A percentile compares a stretch with the other conserved stretches of the same genome.
phyloP scores from a whole-genome alignment of 2,329 filamentous ascomycete genomes.

The Alternaria brassicae region DNA sequence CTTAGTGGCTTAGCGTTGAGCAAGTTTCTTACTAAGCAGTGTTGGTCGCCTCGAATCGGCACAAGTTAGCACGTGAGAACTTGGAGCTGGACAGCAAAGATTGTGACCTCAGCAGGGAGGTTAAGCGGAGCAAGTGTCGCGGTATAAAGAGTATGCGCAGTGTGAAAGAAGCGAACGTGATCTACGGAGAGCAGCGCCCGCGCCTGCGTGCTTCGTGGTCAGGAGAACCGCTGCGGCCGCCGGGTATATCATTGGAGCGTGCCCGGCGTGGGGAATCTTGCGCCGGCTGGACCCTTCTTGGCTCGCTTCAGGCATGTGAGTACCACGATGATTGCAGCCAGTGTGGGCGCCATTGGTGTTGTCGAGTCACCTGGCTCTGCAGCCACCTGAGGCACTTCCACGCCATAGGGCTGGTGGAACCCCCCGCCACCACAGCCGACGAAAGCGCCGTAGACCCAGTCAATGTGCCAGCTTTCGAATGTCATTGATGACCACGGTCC shows the following conservation, averaged over 20 bases:
- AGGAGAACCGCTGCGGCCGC: slow-evolving; percentile 12
- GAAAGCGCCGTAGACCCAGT: slow-evolving; percentile 7
- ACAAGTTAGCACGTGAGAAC: slow-evolving; percentile 3
- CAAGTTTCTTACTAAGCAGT: slow-evolving; percentile 30
- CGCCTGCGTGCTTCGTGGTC: slow-evolving; percentile 4
- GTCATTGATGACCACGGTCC: slow-evolving; percentile 19
- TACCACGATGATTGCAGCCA: slow-evolving; percentile 6
- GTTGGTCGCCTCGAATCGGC: slow-evolving; percentile 17
- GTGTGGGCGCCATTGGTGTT: not conserved
- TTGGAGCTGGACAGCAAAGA: not conserved
- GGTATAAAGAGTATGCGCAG: not conserved
- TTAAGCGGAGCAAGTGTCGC: not conserved
- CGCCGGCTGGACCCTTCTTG: slow-evolving; percentile 12
- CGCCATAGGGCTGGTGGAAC: slow-evolving; percentile 3
- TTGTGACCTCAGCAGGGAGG: not conserved
- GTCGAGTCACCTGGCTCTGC: not conserved
- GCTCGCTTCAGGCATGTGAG: slow-evolving; percentile 18
- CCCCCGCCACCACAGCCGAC: slow-evolving; percentile 15
- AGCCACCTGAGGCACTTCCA: not conserved
- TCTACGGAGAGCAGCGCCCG: slow-evolving; percentile 5
- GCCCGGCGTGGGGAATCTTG: slow-evolving; percentile 20
- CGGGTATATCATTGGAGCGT: slow-evolving; percentile 15
- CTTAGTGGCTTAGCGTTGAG: slow-evolving; percentile 29
- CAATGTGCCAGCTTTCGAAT: not conserved
- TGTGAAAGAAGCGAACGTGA: not conserved